These are phyloP conservation scores for Hygrocybe coccinea DNA, from an alignment of 768 basidiomycete genomes.

Conservation along the genomic window DNA sequence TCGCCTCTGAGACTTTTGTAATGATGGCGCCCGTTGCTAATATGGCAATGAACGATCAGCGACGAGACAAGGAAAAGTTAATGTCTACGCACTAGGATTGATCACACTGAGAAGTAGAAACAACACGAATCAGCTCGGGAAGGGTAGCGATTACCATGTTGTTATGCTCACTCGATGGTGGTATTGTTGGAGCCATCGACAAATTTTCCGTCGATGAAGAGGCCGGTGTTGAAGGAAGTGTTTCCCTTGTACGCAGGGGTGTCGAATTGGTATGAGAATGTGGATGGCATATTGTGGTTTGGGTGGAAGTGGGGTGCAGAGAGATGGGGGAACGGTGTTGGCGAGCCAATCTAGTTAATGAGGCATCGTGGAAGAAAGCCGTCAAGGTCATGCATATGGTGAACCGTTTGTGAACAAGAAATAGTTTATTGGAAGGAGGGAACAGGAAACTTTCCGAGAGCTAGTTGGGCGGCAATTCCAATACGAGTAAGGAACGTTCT, in stretches of 20 bases:
- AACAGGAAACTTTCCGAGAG: too few relatives aligned
- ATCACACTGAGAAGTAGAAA: constrained; percentile 49
- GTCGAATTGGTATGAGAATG: constrained; percentile 48
- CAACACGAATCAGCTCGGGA: constrained; percentile 4
- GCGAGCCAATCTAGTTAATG: too few relatives aligned
- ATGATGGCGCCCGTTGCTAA: constrained; percentile 50
- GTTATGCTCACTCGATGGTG: constrained; percentile 32
- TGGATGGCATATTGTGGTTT: constrained; percentile 26
- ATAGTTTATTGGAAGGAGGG: too few relatives aligned
- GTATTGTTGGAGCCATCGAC: constrained; percentile 47
- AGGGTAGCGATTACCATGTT: not conserved
- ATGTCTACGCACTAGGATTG: constrained; percentile 40
- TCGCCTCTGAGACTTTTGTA: constrained; percentile 49
- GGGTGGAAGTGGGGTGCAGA: too few relatives aligned
- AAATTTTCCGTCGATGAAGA: constrained; percentile 72
- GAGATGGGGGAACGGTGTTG: too few relatives aligned
- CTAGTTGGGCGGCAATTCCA: too few relatives aligned
- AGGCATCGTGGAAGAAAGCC: too few relatives aligned
- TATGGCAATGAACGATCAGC: not conserved
- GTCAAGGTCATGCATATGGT: too few relatives aligned
- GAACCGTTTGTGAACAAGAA: too few relatives aligned
- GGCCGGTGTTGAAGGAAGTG: constrained; percentile 55
- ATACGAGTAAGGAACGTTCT: too few relatives aligned
- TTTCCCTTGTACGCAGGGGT: constrained; percentile 54
- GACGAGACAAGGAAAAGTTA: not conserved